Evolutionary conservation across 2,329 filamentous ascomycete species (phyloP).

Genomic region (Colletotrichum brevisporum): DNA sequence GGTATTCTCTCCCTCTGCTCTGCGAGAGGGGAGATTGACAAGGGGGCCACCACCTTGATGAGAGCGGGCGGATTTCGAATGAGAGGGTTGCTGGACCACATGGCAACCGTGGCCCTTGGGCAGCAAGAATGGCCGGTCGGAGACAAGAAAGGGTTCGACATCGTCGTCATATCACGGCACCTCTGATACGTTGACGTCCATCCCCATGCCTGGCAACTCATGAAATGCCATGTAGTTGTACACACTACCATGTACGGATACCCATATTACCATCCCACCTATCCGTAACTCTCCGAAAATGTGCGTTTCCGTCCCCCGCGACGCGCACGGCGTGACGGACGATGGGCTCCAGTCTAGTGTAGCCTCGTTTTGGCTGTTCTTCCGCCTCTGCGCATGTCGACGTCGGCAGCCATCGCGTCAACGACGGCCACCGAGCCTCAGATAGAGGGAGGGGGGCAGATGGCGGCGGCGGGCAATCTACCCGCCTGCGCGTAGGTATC

Average conservation of each 20-base stretch:
- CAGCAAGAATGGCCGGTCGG: constrained; percentile 29
- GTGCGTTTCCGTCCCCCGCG: constrained; percentile 11
- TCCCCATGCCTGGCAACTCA: constrained; percentile 19
- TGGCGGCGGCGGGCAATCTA: background rate
- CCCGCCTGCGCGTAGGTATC: background rate
- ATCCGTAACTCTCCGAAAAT: constrained; percentile 11
- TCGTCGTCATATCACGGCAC: constrained; percentile 39
- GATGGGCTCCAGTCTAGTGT: too few relatives aligned
- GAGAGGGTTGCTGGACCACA: constrained; percentile 37
- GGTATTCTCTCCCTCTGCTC: background rate
- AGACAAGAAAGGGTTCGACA: constrained; percentile 28
- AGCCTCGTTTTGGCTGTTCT: background rate
- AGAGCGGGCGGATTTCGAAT: constrained; percentile 34
- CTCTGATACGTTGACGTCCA: constrained; percentile 27
- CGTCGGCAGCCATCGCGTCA: constrained; percentile 10
- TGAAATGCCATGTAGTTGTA: background rate
- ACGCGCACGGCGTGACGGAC: background rate
- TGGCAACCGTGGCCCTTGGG: constrained; percentile 32
- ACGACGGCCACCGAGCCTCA: constrained; percentile 28
- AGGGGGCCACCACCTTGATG: constrained; percentile 31
- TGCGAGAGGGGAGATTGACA: constrained; percentile 31
- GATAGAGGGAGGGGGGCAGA: background rate
- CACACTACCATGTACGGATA: too few relatives aligned
- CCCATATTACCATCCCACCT: background rate
- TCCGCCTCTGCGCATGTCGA: constrained; percentile 1